Conservation (phyloP, 2,329 filamentous ascomycete genomes). For the Chrysosporium queenslandicum region DNA sequence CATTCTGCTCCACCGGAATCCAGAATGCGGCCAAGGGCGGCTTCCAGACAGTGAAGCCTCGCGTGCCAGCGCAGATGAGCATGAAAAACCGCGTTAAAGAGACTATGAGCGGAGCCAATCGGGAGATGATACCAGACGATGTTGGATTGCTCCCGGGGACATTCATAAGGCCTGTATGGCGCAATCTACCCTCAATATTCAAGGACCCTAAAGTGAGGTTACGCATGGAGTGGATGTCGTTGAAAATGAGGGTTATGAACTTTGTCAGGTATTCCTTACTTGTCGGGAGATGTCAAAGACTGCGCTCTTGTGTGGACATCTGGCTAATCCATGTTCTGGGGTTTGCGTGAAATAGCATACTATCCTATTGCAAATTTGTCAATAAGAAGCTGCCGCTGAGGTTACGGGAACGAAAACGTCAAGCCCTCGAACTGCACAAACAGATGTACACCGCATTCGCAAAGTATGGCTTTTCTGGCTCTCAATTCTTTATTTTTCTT, state of each 20-base stretch:
- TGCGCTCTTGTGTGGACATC: not conserved
- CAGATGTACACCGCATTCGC: constrained; percentile 42
- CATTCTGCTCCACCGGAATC: constrained; percentile 28
- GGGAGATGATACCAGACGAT: constrained; percentile 33
- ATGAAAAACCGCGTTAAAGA: constrained; percentile 30
- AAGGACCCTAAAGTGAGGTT: constrained; percentile 28
- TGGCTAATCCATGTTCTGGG: not conserved
- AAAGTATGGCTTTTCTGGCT: constrained; percentile 22
- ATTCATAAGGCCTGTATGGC: constrained; percentile 32
- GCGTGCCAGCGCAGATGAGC: constrained; percentile 30
- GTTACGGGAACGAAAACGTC: constrained; percentile 27
- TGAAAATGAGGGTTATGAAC: constrained; percentile 29
- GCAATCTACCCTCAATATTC: constrained; percentile 35
- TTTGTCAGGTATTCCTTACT: constrained; percentile 24
- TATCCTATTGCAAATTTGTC: constrained; percentile 28
- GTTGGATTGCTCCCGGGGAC: constrained; percentile 39
- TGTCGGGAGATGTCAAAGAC: not conserved
- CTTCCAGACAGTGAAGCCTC: constrained; percentile 21
- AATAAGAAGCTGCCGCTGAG: constrained; percentile 28
- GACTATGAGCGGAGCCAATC: constrained; percentile 20
- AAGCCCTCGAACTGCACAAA: constrained; percentile 36
- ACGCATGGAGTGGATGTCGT: constrained; percentile 33
- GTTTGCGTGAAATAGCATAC: constrained; percentile 18
- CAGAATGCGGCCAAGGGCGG: constrained; percentile 17
- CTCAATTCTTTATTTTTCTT: constrained; percentile 2